Percentiles rank a stretch among this genome's conserved stretches.
Conservation (phyloP, 2,329 filamentous ascomycete genomes). For the Fusarium nematophilum region DNA sequence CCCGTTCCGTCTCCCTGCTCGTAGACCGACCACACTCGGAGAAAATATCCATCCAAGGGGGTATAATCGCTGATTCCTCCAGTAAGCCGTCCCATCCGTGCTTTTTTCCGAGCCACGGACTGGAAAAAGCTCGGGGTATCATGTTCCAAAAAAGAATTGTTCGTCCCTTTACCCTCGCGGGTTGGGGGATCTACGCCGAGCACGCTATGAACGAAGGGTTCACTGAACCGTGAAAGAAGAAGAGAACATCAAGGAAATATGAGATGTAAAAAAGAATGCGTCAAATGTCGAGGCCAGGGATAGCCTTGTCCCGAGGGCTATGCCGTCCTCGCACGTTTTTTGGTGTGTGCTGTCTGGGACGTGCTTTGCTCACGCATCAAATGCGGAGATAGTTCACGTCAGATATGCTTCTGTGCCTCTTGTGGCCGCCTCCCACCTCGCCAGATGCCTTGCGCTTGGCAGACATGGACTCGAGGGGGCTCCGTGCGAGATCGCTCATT, state of each 20-base stretch:
- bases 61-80: conserved; percentile 35
- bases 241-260: conserved; percentile 30
- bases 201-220: conserved; percentile 38
- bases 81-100: conserved; percentile 28
- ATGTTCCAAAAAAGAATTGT: conserved; percentile 38
- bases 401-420: conserved; percentile 69
- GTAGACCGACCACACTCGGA: no score
- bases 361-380: conserved; percentile 47
- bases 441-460: conserved; percentile 67
- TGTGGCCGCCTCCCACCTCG: conserved; percentile 59
- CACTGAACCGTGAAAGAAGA: conserved; percentile 32
- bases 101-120: conserved; percentile 35
- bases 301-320: conserved; percentile 48
- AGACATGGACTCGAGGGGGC: conserved; percentile 60
- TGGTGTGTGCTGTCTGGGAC: conserved; percentile 17
- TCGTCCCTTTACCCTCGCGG: conserved; percentile 26
- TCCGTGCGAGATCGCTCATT: conserved; percentile 58
- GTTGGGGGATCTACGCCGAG: conserved; percentile 33
- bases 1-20: no score
- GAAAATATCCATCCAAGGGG: no score
- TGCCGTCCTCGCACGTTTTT: conserved; percentile 61
- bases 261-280: conserved; percentile 29
- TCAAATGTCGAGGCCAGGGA: conserved; percentile 56
- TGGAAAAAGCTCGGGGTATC: conserved; percentile 35
- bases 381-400: conserved; percentile 63